phyloP scores from a whole-genome alignment of 2,329 filamentous ascomycete genomes.

The Polytolypa hystricis region DNA sequence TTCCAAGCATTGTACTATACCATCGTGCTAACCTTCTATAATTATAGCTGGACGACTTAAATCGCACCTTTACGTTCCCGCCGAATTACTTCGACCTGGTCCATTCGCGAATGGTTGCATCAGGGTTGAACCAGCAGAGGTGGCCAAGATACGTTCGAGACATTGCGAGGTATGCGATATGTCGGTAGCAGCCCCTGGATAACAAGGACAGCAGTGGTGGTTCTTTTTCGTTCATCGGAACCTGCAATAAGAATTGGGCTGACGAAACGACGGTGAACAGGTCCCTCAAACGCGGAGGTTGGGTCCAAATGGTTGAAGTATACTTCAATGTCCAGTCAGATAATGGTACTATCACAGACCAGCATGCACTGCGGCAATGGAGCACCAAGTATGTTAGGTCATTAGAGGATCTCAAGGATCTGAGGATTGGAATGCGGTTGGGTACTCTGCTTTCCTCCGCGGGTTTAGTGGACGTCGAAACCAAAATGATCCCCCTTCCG shows the following conservation, averaged over 20 bases:
- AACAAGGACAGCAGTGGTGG: no score
- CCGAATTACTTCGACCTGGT: slow-evolving; percentile 69
- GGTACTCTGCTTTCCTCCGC: slow-evolving; percentile 47
- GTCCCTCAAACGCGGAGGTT: slow-evolving; percentile 63
- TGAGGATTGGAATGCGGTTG: slow-evolving; percentile 52
- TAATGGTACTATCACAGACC: slow-evolving; percentile 62
- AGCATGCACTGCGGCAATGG: slow-evolving; percentile 55
- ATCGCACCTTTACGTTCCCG: slow-evolving; percentile 56
- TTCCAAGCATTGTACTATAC: no score
- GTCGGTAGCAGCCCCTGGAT: neutral
- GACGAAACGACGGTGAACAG: slow-evolving; percentile 20
- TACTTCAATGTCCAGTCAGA: slow-evolving; percentile 79
- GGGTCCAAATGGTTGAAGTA: slow-evolving; percentile 81
- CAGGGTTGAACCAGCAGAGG: slow-evolving; percentile 57
- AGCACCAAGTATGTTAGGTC: slow-evolving; percentile 53
- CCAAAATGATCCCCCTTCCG: slow-evolving; percentile 53
- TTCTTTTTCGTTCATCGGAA: no score
- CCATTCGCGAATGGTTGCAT: slow-evolving; percentile 53
- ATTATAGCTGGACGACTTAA: slow-evolving; percentile 57
- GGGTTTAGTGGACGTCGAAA: slow-evolving; percentile 59
- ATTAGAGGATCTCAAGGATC: slow-evolving; percentile 54
- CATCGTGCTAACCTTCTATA: neutral
- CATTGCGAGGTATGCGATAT: slow-evolving; percentile 44
- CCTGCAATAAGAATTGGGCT: neutral
- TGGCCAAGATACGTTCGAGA: slow-evolving; percentile 71